Evolutionary conservation across 768 basidiomycete genomes (phyloP), one percentile per base, ranked within the genome.

Genomic region (Boletellus emodensis): DNA sequence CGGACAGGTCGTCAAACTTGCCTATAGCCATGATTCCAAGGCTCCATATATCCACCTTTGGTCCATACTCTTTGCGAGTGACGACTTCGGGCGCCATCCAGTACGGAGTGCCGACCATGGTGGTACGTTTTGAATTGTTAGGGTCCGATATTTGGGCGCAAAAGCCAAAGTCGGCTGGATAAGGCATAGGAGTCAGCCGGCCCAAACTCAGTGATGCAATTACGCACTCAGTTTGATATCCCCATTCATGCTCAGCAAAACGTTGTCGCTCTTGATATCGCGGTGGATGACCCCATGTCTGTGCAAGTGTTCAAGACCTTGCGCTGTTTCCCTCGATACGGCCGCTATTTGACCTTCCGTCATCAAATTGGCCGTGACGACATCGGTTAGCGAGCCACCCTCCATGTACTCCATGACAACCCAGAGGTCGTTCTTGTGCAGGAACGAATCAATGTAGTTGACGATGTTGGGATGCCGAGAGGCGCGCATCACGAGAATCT

Each of bases 391-490:
- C 28, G 83, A 86, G 32, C 92, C 90, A 36, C 94, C 94, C 71
- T 97, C 94, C 95, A 98, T 98, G 71, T 94, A 97, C 73, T 97
- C 96, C 96, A 99, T 98, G 49, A 98, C 93, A 35, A 99, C 94
- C 96, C 96, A 98, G 4, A 99, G 77, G 64, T 98, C 96, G 67
- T 95, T 96, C 78, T 91, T 94, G 76, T 95, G 83, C 37, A 98
- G 71, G 81, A 97, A 99, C 3, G 94, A 95, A 67, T 99, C 96
- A 63, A 97, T 97, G 72, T 93, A 99, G 68, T 99, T 97, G 74
- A 99, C 95, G 59, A 98, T 97, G 66, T 99, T 99, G n/a, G 94
- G 93, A 67, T 97, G 94, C 33, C 90, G 80, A 15, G 90, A 90
- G 20, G 92, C 85, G 20, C 94, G 90, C 96, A 99, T 98, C 64